These are phyloP conservation scores for Botrytis medusae DNA, from an alignment of 2,329 filamentous ascomycete genomes.

Conservation along the genomic window DNA sequence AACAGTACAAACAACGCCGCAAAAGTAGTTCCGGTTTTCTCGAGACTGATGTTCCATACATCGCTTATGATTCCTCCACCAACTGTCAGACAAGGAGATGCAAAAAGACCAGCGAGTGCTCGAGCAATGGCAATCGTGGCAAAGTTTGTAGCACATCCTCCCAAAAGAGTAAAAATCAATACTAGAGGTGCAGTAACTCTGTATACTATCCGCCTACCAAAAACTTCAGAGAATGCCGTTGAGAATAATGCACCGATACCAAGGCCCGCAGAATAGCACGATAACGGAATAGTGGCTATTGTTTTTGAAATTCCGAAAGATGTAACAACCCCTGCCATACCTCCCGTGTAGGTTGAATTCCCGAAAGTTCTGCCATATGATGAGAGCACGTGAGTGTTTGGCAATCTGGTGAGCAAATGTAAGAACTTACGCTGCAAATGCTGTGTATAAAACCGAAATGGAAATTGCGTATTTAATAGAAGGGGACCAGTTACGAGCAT, in stretches of 20 bases:
- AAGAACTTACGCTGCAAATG: slow-evolving; percentile 13
- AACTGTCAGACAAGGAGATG: slow-evolving; percentile 19
- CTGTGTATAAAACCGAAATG: slow-evolving; percentile 10
- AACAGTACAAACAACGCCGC: slow-evolving; percentile 20
- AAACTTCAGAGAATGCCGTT: slow-evolving; percentile 23
- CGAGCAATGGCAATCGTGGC: slow-evolving; percentile 16
- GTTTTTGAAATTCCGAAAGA: slow-evolving; percentile 17
- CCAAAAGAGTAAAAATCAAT: slow-evolving; percentile 23
- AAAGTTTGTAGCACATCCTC: slow-evolving; percentile 16
- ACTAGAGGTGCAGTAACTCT: slow-evolving; percentile 20
- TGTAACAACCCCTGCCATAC: slow-evolving; percentile 14
- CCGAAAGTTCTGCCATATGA: slow-evolving; percentile 22
- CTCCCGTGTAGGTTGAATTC: slow-evolving; percentile 22
- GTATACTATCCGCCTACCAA: slow-evolving; percentile 21
- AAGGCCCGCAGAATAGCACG: slow-evolving; percentile 23
- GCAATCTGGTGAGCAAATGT: no score
- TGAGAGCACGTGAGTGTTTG: neutral
- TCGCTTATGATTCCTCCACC: slow-evolving; percentile 25
- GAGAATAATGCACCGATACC: slow-evolving; percentile 23
- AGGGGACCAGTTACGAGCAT: neutral
- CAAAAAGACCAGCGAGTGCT: slow-evolving; percentile 21
- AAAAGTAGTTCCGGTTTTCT: slow-evolving; percentile 23
- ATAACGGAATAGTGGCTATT: slow-evolving; percentile 22
- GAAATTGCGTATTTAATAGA: slow-evolving; percentile 5
- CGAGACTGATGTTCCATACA: slow-evolving; percentile 24